phyloP scores from a whole-genome alignment of 345 rosid species.

The Atalantia buxifolia region DNA sequence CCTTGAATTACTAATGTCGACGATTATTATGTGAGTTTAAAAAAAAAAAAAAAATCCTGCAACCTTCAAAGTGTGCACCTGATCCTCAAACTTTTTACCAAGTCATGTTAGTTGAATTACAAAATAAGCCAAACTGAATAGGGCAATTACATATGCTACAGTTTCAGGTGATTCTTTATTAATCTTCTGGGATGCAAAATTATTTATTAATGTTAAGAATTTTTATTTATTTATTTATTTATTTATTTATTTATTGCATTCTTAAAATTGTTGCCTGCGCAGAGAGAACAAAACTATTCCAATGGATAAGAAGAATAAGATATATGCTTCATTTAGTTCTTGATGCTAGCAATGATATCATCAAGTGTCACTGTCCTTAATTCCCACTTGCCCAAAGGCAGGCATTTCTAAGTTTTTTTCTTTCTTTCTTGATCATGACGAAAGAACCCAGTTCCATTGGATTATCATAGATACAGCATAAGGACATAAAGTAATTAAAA shows the following conservation, averaged over 20 bases:
- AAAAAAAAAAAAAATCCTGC: neutral
- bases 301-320: neutral
- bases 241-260: no score
- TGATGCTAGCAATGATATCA: neutral
- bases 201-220: neutral
- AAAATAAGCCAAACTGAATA: neutral
- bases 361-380: neutral
- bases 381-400: neutral
- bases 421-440: neutral
- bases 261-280: neutral
- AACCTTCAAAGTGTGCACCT: neutral
- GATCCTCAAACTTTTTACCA: neutral
- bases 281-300: slow-evolving; percentile 1
- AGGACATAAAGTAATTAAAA: neutral
- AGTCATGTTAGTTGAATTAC: no score
- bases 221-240: neutral
- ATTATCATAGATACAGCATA: neutral
- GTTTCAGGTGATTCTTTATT: neutral
- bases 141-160: neutral
- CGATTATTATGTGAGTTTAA: neutral
- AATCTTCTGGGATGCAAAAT: no score
- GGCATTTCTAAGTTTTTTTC: neutral
- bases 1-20: neutral
- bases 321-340: neutral
- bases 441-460: neutral